Conservation (phyloP, 164 flowering plant species). For the Annona squamosa region DNA sequence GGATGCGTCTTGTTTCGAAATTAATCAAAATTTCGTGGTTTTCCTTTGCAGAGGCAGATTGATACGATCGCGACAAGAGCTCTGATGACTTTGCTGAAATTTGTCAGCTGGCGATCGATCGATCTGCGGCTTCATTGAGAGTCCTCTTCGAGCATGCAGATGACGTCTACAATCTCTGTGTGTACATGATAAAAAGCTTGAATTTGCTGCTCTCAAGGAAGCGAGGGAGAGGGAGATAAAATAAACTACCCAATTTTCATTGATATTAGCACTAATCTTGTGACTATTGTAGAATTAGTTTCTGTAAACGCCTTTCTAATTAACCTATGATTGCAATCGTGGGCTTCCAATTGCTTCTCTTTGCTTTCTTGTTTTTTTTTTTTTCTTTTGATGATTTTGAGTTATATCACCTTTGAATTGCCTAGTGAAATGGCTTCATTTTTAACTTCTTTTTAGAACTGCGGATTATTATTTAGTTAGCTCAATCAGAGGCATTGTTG, state of each 20-base stretch:
- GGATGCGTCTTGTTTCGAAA: not conserved
- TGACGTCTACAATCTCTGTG: not conserved
- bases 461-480: not conserved
- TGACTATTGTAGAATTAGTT: not conserved
- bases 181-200: too few relatives aligned
- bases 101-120: not conserved
- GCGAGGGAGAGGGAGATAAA: not conserved
- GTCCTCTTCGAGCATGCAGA: not conserved
- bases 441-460: too few relatives aligned
- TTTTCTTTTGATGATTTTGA: not conserved
- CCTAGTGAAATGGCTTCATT: not conserved
- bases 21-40: not conserved
- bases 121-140: not conserved
- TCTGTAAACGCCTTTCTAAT: not conserved
- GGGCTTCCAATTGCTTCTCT: too few relatives aligned
- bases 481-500: not conserved
- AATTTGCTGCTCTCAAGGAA: not conserved
- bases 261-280: not conserved
- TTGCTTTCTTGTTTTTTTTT: too few relatives aligned
- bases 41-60: not conserved
- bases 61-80: not conserved
- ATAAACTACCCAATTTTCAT: not conserved
- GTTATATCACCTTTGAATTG: not conserved
- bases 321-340: too few relatives aligned
- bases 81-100: not conserved